Evolutionary conservation across 129 eudicot species (phyloP).

Genomic region (Deinandra increscens): DNA sequence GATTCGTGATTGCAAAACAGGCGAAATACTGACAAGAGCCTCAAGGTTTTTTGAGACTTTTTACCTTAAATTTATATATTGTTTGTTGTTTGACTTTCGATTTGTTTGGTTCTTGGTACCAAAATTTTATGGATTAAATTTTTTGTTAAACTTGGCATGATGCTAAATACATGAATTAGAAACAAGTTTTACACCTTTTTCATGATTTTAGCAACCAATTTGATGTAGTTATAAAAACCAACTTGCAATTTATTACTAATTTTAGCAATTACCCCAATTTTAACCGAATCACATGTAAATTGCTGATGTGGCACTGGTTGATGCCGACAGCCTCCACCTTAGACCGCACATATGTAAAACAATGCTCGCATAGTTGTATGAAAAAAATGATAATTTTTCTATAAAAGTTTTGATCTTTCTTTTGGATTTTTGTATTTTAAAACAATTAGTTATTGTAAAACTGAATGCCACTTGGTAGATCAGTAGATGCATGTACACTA

Average conservation of each 20-base stretch:
- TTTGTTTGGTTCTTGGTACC: too few species aligned
- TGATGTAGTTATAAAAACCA: too few species aligned
- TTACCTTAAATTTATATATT: background rate
- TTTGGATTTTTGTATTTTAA: background rate
- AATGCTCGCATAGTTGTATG: too few species aligned
- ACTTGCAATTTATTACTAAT: background rate
- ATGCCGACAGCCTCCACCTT: background rate
- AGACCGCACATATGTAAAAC: background rate
- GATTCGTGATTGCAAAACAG: conserved; percentile 80
- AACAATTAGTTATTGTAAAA: background rate
- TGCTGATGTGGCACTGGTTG: background rate
- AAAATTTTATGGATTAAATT: too few species aligned
- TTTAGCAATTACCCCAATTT: background rate
- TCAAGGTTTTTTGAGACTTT: conserved; percentile 55
- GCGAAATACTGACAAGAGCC: conserved; percentile 79
- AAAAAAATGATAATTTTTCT: too few species aligned
- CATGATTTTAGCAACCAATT: background rate
- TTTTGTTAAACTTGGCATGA: background rate
- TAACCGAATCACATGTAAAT: background rate
- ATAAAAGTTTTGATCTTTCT: background rate
- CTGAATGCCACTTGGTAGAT: background rate
- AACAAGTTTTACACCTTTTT: background rate
- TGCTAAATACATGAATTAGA: background rate
- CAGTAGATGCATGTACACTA: background rate
- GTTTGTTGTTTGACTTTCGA: too few species aligned